Evolutionary conservation across 106 monocot genomes (phyloP).

Genomic region (Apostasia shenzhenica): DNA sequence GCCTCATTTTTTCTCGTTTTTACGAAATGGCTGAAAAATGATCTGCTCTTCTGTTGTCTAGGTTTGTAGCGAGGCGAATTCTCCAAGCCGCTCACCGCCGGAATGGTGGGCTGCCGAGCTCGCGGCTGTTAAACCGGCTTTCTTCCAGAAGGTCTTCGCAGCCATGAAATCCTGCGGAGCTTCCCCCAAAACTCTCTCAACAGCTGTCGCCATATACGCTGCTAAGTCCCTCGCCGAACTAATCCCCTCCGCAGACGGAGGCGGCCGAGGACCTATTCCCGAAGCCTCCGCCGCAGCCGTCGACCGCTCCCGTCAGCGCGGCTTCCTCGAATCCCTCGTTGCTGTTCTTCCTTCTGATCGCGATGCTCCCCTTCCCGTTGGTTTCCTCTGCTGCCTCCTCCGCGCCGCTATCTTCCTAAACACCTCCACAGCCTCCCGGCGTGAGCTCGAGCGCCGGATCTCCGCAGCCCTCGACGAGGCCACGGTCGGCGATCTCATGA

Average conservation of each 20-base stretch:
- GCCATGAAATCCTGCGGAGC: constrained; percentile 45
- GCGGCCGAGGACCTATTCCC: background rate
- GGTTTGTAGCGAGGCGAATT: constrained; percentile 47
- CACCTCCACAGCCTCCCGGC: constrained; percentile 21
- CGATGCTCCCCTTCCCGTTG: constrained; percentile 31
- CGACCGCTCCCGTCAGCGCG: constrained; percentile 11
- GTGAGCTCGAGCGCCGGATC: constrained; percentile 46
- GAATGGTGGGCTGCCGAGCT: constrained; percentile 79
- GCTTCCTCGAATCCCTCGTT: constrained; percentile 37
- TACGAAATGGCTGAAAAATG: background rate
- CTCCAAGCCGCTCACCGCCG: constrained; percentile 46
- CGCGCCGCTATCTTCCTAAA: constrained; percentile 40
- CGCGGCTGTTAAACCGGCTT: constrained; percentile 25
- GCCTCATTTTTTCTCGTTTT: background rate
- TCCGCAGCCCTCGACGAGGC: constrained; percentile 44
- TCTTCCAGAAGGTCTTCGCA: constrained; percentile 36
- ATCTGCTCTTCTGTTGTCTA: constrained; percentile 9
- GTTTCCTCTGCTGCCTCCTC: constrained; percentile 72
- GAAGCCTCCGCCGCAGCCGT: background rate
- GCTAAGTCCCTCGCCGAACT: constrained; percentile 41
- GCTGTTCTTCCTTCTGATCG: constrained; percentile 21
- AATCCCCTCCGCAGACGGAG: constrained; percentile 5
- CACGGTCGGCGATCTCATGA: constrained; percentile 43
- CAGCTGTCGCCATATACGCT: constrained; percentile 33
- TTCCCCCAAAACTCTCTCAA: constrained; percentile 27